These are phyloP conservation scores for Diutina siamensis DNA, from an alignment of 1,139 yeast genomes.

Conservation along the genomic window DNA sequence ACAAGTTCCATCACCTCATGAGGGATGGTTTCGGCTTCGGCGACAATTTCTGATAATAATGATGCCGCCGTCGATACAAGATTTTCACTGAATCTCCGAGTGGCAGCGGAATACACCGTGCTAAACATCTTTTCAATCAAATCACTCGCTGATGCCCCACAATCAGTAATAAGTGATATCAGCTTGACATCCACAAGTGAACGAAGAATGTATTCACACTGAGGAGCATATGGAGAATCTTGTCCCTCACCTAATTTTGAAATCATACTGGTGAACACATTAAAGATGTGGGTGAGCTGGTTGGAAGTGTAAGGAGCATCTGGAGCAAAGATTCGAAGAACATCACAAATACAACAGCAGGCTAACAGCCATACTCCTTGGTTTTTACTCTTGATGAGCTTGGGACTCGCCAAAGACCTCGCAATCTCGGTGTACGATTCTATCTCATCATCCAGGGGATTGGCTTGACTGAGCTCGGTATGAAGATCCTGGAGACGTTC, in stretches of 20 bases:
- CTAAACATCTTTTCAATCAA: slow-evolving; percentile 48
- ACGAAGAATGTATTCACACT: slow-evolving; percentile 56
- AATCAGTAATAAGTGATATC: slow-evolving; percentile 67
- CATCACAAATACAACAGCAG: slow-evolving; percentile 68
- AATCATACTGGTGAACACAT: slow-evolving; percentile 31
- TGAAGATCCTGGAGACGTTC: background rate
- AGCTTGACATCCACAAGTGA: slow-evolving; percentile 69
- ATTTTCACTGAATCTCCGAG: slow-evolving; percentile 25
- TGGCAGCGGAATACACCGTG: slow-evolving; percentile 45
- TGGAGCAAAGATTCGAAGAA: slow-evolving; percentile 74
- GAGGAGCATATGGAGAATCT: slow-evolving; percentile 51
- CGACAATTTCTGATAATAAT: slow-evolving; percentile 62
- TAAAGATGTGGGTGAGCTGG: slow-evolving; percentile 53
- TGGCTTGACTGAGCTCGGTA: background rate
- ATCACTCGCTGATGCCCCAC: slow-evolving; percentile 43
- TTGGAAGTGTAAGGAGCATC: slow-evolving; percentile 75
- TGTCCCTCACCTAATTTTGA: slow-evolving; percentile 48
- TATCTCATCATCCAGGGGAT: background rate
- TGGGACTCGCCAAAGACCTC: slow-evolving; percentile 43
- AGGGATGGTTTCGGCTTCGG: slow-evolving; percentile 67
- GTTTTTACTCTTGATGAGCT: slow-evolving; percentile 50
- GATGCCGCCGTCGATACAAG: slow-evolving; percentile 54
- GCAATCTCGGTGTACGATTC: slow-evolving; percentile 30
- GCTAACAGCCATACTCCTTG: slow-evolving; percentile 60
- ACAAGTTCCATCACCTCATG: slow-evolving; percentile 49